Evolutionary conservation across 306 rosid species (phyloP), one percentile per base, ranked within the genome.

Genomic region (Echinosophora koreensis): DNA sequence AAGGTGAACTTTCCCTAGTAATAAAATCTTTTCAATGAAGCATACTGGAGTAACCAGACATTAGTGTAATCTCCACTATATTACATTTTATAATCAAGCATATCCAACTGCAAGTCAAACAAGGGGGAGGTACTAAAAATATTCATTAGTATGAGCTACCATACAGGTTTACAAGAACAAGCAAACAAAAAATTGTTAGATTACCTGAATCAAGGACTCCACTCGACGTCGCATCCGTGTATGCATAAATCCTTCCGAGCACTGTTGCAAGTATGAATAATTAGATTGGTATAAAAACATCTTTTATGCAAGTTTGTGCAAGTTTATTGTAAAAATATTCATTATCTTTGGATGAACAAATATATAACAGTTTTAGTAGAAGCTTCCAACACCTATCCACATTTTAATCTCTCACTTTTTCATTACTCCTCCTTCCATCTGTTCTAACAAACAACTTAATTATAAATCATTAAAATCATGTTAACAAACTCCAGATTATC

Each of bases 191-290:
- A 34, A 18, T 66, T 34, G 51, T 56, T 69, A 66, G 82, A 10
- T 58, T 58, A 92, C 98, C 97, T 89, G 91, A 88, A 94, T 94
- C 86, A 94, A 81, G 66, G 97, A 88, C 79, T 94, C 98, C 85
- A 94, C 97, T n/a, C 98, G 97, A 52, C 97, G 97, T 15, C 98
- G 88, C 98, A 94, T 94, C 85, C 98, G 80, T 32, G 98, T 89
- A 88, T 94, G 98, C 97, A 94, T 94, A 84, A 94, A 94, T 64
- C 98, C 97, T 86, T 92, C 98, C 0, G 97, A 94, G 73, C 98
- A 94, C 98, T 94, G 91, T 78, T 64, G 58, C 11, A 42, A 52
- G 67, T 73, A 79, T 42, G 30, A 32, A 85, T 28, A 16, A 69
- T 63, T 30, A 70, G 66, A 79, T 80, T 50, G 16, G 78, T 6